Base-by-base conservation (phyloP, 1,284 basidiomycete species). In the Tylopilus sp. region DNA sequence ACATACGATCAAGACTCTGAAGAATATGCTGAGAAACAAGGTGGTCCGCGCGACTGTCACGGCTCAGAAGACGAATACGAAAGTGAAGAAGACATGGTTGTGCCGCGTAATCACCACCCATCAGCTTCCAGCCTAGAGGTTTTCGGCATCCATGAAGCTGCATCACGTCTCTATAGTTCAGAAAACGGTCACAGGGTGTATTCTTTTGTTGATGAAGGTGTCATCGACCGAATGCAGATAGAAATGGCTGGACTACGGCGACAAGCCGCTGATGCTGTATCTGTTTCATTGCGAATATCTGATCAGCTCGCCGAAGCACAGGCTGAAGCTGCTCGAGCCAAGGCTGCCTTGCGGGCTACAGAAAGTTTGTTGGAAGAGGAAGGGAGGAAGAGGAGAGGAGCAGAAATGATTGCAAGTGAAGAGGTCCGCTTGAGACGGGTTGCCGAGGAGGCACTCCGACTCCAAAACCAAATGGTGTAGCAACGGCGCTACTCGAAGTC, bases 271-370 rank as follows among this genome's bases (percentile, higher is more conserved):
- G 83, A 87, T 55, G 82, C 83, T 4, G 73, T 82, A 39, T 77
- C 78, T 3, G 72, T 80, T 35, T 82, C 81, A 2, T 54, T 80
- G 44, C 73, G 78, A 51, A 72, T 88, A 57, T 77, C 82, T 17
- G 82, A 84, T 57, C 81, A 85, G 59, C 73, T 88, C 14, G 72
- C 77, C 8, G 76, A 81, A 53, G 80, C 77, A 5, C 78, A 83
- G 57, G 70, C 78, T 31, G 84, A 86, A 56, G 72, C 74, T 2
- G 72, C 77, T 44, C 71, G 78, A 46, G 71, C 75, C 28, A 77
- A 76, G 59, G 71, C 78, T 34, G 72, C 75, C 28, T 63, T 85
- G 29, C 74, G 74, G 60, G 69, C 72, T 30, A 68, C 77, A 21
- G 82, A 87, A 61, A 71, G 69, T 44, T 70, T 78, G 65, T 58